Evolutionary conservation across 2,329 filamentous ascomycete genomes (phyloP).

Genomic region (Pseudopithomyces maydicus): DNA sequence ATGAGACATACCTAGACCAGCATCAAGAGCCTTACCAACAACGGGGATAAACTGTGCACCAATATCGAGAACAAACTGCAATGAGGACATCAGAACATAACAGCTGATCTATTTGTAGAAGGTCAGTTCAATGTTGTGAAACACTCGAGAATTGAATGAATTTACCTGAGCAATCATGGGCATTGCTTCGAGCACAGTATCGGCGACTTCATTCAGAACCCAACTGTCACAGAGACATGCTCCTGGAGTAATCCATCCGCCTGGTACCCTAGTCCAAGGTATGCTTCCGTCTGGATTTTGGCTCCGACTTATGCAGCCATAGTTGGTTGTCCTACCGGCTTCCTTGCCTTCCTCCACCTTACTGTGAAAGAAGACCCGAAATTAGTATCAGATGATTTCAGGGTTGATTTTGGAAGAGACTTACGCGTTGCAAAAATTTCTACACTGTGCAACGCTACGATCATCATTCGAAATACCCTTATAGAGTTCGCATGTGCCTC

Average conservation of each 20-base stretch:
- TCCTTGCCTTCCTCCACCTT: not conserved
- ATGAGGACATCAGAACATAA: constrained; percentile 11
- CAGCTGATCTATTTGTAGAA: constrained; percentile 7
- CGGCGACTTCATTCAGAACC: constrained; percentile 13
- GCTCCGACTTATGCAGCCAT: constrained; percentile 9
- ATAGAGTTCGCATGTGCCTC: not conserved
- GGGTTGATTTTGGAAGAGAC: not conserved
- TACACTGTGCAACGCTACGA: not conserved
- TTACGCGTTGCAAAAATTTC: not conserved
- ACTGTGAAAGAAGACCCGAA: not conserved
- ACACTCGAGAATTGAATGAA: not conserved
- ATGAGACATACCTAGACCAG: constrained; percentile 3
- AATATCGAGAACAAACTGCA: constrained; percentile 13
- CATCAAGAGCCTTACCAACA: constrained; percentile 3
- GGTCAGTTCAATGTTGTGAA: not conserved
- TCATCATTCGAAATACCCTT: not conserved
- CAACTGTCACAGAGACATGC: constrained; percentile 11
- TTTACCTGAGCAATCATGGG: constrained; percentile 14
- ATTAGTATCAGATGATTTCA: not conserved
- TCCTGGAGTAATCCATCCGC: not conserved
- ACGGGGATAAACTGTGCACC: constrained; percentile 7
- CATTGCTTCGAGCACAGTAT: constrained; percentile 12
- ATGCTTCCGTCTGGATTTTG: constrained; percentile 1
- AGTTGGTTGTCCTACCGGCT: constrained; percentile 12
- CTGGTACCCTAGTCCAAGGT: constrained; percentile 7